Base-by-base conservation (phyloP, 176 grass and related monocot species). In the Carex littledalei region DNA sequence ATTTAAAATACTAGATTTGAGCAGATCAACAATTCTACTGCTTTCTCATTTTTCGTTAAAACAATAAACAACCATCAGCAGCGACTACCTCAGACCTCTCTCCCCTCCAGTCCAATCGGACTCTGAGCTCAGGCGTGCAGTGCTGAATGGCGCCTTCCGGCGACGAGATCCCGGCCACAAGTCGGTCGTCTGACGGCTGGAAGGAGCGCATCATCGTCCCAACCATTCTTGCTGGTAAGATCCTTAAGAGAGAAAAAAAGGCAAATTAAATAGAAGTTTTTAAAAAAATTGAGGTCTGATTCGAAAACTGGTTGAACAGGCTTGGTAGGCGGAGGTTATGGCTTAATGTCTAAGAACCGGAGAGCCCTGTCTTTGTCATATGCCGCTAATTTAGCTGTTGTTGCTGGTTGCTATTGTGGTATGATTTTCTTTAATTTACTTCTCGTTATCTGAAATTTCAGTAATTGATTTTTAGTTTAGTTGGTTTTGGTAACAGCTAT, bases 371-470 rank as follows among this genome's bases (percentile, higher is more conserved):
- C 88, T 0, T 84, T 83, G 55, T 87, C 89, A 32, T 98, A 93
- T 55, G 93, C 91, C 1, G 80, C 84, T 41, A 92, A 98, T 88
- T 83, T 93, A 34, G 88, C 89, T 84, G 86, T 92, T 68, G 83
- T 88, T 24, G 77, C 88, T 7, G 93, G 89, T 26, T 95, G 88
- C 90, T 98, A 95, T 78, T 92, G 86, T 63, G 91, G 95, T 98
- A 87, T 88, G 90, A 26, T n/a, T 62, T 85, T 58, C 32, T 61
- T 26, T n/a, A 22, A 20, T 72, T 69, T 68, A 35, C 0, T 32
- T 47, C 26, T 54, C 26, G 3, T 24, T 32, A 26, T 53, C 5
- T 1, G 4, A 35, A 37, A 68, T 37, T 5, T 68, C 14, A 7
- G 65, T 37, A 39, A 69, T 69, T 20, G 17, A 11, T 3, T 47